Percentiles rank a stretch among this genome's conserved stretches.
Evolutionary conservation across 2,329 filamentous ascomycete species (phyloP).

Genomic region (Paracorniculantispora psalliotae): DNA sequence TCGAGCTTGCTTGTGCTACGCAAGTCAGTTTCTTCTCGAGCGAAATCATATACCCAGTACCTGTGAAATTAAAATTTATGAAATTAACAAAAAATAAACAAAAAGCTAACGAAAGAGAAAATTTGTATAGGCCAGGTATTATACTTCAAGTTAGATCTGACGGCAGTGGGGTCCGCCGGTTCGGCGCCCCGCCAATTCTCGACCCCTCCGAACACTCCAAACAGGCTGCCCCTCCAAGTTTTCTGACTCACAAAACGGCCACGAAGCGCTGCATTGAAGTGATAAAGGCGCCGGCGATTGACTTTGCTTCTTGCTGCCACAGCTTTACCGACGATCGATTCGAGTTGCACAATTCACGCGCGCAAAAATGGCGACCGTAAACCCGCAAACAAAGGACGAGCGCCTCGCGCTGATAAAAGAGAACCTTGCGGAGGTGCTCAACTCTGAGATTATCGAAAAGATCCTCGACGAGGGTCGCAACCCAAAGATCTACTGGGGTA

Average conservation of each 20-base stretch:
- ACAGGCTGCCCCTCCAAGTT: not conserved
- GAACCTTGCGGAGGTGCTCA: constrained; percentile 78
- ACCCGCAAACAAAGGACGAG: constrained; percentile 45
- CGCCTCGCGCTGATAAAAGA: constrained; percentile 71
- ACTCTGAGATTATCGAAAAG: constrained; percentile 75
- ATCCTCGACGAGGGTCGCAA: constrained; percentile 65
- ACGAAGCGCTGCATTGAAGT: not conserved
- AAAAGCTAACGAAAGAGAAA: no score
- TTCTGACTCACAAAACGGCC: constrained; percentile 10
- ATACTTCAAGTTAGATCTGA: no score
- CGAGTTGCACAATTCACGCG: not conserved
- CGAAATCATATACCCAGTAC: no score
- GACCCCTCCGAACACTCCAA: constrained; percentile 11
- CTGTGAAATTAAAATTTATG: no score
- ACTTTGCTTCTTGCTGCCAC: not conserved
- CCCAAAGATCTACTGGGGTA: constrained; percentile 80
- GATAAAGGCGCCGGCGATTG: not conserved
- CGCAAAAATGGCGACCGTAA: constrained; percentile 14
- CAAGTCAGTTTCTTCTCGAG: no score
- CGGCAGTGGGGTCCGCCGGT: not conserved
- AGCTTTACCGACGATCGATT: not conserved
- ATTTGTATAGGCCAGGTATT: no score
- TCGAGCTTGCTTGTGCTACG: no score
- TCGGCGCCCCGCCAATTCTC: constrained; percentile 1
- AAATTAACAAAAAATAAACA: no score